Percentiles rank a stretch among this genome's conserved stretches.
These are phyloP conservation scores for Cystobasidium pallidum DNA, from an alignment of 1,284 basidiomycete genomes.

Conservation along the genomic window DNA sequence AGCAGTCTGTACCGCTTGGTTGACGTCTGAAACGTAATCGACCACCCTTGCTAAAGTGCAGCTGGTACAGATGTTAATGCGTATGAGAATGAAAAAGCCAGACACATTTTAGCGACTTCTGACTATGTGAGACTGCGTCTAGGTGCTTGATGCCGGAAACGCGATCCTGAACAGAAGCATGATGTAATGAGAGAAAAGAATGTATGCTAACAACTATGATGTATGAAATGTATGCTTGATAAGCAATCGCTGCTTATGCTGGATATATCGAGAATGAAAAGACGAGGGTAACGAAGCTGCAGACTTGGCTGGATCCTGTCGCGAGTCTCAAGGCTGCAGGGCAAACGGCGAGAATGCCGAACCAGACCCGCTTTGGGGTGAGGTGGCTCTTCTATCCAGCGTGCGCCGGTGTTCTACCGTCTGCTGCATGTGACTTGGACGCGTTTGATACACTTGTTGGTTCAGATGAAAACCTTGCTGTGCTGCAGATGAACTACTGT, in stretches of 20 bases:
- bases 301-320: neutral
- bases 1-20: no score
- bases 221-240: neutral
- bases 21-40: no score
- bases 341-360: constrained; percentile 14
- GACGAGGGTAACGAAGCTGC: neutral
- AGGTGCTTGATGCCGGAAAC: neutral
- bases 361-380: neutral
- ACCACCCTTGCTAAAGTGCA: no score
- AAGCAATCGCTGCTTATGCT: neutral
- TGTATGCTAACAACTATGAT: neutral
- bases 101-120: neutral
- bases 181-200: neutral
- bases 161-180: neutral
- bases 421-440: neutral
- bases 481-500: neutral
- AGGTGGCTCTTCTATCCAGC: constrained; percentile 6
- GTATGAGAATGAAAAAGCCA: no score
- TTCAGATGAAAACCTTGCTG: neutral
- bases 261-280: neutral
- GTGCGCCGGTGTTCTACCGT: neutral
- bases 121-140: neutral
- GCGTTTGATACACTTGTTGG: neutral
- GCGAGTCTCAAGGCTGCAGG: neutral
- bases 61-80: no score